Percentiles rank a stretch among this genome's conserved stretches.
Evolutionary conservation across 352 stramenopile species (phyloP).

Genomic region (Phytophthora boehmeriae): DNA sequence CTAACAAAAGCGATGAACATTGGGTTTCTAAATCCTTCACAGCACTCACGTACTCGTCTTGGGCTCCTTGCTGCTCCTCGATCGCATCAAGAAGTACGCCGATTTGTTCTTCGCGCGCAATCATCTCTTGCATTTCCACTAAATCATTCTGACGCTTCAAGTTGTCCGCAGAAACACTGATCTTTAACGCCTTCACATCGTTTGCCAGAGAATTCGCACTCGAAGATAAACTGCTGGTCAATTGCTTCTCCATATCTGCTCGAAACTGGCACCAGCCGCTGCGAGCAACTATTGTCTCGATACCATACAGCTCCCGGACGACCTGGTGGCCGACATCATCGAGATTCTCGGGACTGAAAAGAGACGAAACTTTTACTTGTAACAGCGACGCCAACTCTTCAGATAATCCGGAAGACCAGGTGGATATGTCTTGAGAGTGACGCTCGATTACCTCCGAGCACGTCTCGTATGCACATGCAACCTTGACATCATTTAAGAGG

Average conservation of each 20-base stretch:
- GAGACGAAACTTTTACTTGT: constrained; percentile 40
- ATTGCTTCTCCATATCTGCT: constrained; percentile 58
- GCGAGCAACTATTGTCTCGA: constrained; percentile 55
- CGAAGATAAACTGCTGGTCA: constrained; percentile 42
- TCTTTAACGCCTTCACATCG: constrained; percentile 53
- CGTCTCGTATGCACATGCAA: constrained; percentile 41
- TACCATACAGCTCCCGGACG: constrained; percentile 52
- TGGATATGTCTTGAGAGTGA: constrained; percentile 51
- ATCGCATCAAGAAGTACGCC: constrained; percentile 71
- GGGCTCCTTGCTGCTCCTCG: constrained; percentile 74
- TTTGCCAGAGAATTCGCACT: constrained; percentile 43
- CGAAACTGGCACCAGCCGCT: constrained; percentile 69
- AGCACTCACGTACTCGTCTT: constrained; percentile 61
- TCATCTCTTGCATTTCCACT: constrained; percentile 62
- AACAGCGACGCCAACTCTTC: constrained; percentile 61
- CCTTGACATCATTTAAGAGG: constrained; percentile 33
- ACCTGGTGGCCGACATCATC: constrained; percentile 37
- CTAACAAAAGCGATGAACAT: constrained; percentile 64
- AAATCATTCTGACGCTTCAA: constrained; percentile 62
- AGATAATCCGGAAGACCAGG: constrained; percentile 46
- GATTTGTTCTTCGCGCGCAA: constrained; percentile 78
- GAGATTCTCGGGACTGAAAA: constrained; percentile 49
- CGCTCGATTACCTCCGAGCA: constrained; percentile 53
- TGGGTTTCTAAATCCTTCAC: constrained; percentile 65
- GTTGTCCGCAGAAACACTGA: constrained; percentile 37